Evolutionary conservation across 2,329 filamentous ascomycete species (phyloP).

Genomic region (Sporothrix brasiliensis): DNA sequence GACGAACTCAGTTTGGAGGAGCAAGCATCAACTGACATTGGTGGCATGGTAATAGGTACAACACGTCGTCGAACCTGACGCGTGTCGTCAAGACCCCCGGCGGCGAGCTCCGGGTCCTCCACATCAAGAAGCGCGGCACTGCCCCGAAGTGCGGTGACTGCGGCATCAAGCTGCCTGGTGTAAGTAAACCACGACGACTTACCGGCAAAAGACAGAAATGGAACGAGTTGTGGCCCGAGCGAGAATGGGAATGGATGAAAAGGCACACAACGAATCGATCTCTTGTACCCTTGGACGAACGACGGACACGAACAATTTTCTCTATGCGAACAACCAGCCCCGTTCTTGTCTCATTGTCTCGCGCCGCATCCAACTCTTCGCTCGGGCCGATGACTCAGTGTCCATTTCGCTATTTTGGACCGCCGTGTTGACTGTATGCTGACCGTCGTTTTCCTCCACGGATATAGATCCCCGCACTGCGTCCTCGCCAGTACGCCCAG

Average conservation of each 20-base stretch:
- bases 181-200: slow-evolving; percentile 62
- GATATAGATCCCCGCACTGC: slow-evolving; percentile 77
- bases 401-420: neutral
- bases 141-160: slow-evolving; percentile 99
- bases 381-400: neutral
- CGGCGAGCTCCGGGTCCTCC: slow-evolving; percentile 91
- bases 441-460: neutral
- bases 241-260: neutral
- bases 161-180: slow-evolving; percentile 93
- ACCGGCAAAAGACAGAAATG: neutral
- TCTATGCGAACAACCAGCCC: neutral
- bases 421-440: neutral
- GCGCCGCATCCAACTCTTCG: neutral
- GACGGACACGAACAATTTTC: no score
- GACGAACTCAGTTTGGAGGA: slow-evolving; percentile 1
- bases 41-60: slow-evolving; percentile 69
- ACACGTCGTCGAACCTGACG: slow-evolving; percentile 97
- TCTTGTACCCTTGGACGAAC: neutral
- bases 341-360: neutral
- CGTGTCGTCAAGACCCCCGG: slow-evolving; percentile 95
- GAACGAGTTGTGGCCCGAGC: neutral
- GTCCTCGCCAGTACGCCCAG: slow-evolving; percentile 94
- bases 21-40: slow-evolving; percentile 29
- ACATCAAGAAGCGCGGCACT: slow-evolving; percentile 99
- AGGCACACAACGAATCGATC: neutral